Evolutionary conservation across 257 asterid genomes (phyloP).

Genomic region (Datura wrightii): DNA sequence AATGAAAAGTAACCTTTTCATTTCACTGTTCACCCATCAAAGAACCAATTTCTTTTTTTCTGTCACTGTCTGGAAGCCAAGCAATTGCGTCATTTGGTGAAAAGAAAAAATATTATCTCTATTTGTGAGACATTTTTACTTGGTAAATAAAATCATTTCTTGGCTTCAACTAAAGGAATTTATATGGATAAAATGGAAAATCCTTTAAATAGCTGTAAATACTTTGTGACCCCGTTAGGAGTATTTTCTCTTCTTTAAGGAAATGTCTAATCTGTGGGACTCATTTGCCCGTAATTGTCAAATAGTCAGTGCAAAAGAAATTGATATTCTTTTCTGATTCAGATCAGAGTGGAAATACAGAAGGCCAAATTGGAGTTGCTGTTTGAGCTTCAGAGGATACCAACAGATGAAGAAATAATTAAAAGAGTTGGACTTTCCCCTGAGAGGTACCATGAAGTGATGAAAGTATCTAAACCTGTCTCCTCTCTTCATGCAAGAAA

Average conservation of each 20-base stretch:
- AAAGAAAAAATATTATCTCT: neutral
- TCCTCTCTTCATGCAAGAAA: conserved; percentile 74
- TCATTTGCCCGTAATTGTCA: neutral
- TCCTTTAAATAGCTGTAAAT: neutral
- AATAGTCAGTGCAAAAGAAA: neutral
- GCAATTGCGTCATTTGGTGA: neutral
- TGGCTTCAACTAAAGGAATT: neutral
- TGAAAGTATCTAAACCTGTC: conserved; percentile 73
- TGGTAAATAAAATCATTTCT: neutral
- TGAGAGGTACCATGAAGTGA: conserved; percentile 77
- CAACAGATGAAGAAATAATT: conserved; percentile 67
- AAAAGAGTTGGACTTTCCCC: conserved; percentile 69
- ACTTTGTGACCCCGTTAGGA: neutral
- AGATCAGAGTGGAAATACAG: conserved; percentile 79
- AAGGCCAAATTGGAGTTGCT: conserved; percentile 65
- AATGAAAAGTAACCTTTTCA: too few relatives aligned
- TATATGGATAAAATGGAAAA: neutral
- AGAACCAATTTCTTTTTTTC: neutral
- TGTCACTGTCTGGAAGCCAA: neutral
- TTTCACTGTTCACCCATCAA: neutral
- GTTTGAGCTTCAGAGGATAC: conserved; percentile 72
- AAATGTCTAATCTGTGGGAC: neutral
- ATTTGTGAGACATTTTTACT: neutral
- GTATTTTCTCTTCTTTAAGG: neutral
- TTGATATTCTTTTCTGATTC: conserved; percentile 33